A percentile compares a stretch with the other conserved stretches of the same genome.
Evolutionary conservation across 495 filamentous ascomycete genomes (phyloP).

Genomic region (Bryoglossum gracile): DNA sequence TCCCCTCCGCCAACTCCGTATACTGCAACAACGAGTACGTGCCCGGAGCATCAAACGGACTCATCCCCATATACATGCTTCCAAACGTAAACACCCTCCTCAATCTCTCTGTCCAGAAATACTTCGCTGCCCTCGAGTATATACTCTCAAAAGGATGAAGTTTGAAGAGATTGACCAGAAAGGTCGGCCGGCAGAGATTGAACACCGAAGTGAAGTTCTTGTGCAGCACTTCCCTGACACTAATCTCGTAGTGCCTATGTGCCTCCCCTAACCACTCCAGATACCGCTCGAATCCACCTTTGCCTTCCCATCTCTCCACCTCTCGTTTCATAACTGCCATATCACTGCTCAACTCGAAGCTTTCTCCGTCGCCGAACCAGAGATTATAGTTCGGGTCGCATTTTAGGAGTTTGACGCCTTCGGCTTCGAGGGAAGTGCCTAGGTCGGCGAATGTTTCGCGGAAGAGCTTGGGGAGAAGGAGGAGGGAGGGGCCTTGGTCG

Average conservation of each 20-base stretch:
- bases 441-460: slow-evolving; percentile 56
- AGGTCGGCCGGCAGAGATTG: slow-evolving; percentile 42
- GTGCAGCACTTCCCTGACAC: slow-evolving; percentile 50
- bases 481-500: slow-evolving; percentile 64
- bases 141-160: slow-evolving; percentile 61
- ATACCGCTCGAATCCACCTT: slow-evolving; percentile 55
- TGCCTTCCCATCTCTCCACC: slow-evolving; percentile 58
- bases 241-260: slow-evolving; percentile 57
- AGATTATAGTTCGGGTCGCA: slow-evolving; percentile 67
- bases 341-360: slow-evolving; percentile 52
- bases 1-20: slow-evolving; percentile 63
- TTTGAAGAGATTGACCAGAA: slow-evolving; percentile 43
- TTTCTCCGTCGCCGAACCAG: slow-evolving; percentile 56
- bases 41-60: slow-evolving; percentile 61
- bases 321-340: slow-evolving; percentile 56
- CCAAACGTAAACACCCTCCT: slow-evolving; percentile 63
- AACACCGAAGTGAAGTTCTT: slow-evolving; percentile 52
- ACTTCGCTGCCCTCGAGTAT: slow-evolving; percentile 48
- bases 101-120: slow-evolving; percentile 60
- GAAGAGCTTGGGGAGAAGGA: slow-evolving; percentile 61
- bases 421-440: slow-evolving; percentile 48
- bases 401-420: slow-evolving; percentile 54
- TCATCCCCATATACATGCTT: slow-evolving; percentile 76
- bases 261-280: slow-evolving; percentile 54
- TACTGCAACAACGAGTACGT: slow-evolving; percentile 68